Evolutionary conservation across 768 basidiomycete species (phyloP).

Genomic region (Podaxis mareebaensis): DNA sequence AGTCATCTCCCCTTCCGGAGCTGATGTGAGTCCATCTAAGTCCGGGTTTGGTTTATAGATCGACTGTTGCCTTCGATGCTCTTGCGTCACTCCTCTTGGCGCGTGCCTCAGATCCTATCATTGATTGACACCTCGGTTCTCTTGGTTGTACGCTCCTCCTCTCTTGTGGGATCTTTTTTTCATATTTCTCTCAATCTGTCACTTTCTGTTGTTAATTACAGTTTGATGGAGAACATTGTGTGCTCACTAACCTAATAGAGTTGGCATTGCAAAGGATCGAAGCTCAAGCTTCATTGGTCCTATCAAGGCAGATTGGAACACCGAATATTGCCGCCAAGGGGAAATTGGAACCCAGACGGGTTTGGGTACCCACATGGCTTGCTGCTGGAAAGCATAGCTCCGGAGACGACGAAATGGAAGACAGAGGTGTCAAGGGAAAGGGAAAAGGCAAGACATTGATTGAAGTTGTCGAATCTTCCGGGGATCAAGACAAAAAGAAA

Average conservation of each 20-base stretch:
- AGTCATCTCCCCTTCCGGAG: background rate
- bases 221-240: background rate
- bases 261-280: constrained; percentile 70
- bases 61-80: background rate
- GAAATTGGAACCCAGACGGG: constrained; percentile 57
- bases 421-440: background rate
- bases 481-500: constrained; percentile 2
- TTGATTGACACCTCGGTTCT: background rate
- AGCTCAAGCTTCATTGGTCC: constrained; percentile 52
- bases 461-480: constrained; percentile 36
- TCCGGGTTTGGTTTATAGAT: background rate
- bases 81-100: constrained; percentile 3
- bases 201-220: background rate
- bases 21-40: background rate
- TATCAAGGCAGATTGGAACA: constrained; percentile 69
- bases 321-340: constrained; percentile 83
- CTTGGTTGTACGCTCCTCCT: background rate
- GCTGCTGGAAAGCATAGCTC: constrained; percentile 20
- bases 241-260: constrained; percentile 41
- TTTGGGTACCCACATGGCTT: constrained; percentile 50
- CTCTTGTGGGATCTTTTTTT: background rate
- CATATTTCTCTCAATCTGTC: background rate
- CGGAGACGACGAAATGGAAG: background rate
- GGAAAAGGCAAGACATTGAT: constrained; percentile 39
- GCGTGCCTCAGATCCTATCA: background rate